phyloP scores from a whole-genome alignment of 495 filamentous ascomycete species.

The Opeltia flavorubescens region DNA sequence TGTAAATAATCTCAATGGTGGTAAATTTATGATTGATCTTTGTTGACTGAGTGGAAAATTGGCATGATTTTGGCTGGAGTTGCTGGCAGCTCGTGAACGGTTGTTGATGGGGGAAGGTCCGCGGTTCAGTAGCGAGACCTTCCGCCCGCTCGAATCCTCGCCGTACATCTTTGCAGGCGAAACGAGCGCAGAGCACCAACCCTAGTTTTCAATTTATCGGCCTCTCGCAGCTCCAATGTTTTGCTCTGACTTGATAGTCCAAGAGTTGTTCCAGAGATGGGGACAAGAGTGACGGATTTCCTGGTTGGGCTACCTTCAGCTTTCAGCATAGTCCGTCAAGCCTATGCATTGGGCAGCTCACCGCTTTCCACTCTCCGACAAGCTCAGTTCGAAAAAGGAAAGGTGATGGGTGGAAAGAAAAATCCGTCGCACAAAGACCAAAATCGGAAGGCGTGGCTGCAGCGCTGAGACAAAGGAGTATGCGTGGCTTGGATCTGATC shows the following conservation, averaged over 20 bases:
- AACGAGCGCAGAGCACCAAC: neutral
- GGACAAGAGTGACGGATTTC: too few species aligned
- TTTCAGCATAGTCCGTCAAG: neutral
- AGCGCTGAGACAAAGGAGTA: too few species aligned
- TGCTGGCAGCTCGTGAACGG: too few species aligned
- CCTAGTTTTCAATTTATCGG: neutral
- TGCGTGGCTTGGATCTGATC: too few species aligned
- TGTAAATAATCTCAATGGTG: neutral
- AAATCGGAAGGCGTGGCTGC: too few species aligned
- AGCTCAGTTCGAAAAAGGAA: too few species aligned
- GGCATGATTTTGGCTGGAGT: slow-evolving; percentile 2
- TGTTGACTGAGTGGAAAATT: neutral
- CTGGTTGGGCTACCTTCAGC: neutral
- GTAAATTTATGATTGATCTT: too few species aligned
- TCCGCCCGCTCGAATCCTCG: slow-evolving; percentile 17
- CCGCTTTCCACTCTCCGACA: too few species aligned
- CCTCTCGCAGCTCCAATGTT: neutral
- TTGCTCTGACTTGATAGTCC: neutral
- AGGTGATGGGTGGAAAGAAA: too few species aligned
- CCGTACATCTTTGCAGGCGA: slow-evolving; percentile 10
- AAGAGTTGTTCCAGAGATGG: too few species aligned
- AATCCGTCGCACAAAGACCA: too few species aligned
- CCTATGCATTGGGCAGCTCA: neutral
- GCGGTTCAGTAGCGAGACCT: slow-evolving; percentile 17
- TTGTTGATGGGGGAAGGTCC: slow-evolving; percentile 3